Base-by-base conservation (phyloP, 129 eudicot species). In the Logfia minima region DNA sequence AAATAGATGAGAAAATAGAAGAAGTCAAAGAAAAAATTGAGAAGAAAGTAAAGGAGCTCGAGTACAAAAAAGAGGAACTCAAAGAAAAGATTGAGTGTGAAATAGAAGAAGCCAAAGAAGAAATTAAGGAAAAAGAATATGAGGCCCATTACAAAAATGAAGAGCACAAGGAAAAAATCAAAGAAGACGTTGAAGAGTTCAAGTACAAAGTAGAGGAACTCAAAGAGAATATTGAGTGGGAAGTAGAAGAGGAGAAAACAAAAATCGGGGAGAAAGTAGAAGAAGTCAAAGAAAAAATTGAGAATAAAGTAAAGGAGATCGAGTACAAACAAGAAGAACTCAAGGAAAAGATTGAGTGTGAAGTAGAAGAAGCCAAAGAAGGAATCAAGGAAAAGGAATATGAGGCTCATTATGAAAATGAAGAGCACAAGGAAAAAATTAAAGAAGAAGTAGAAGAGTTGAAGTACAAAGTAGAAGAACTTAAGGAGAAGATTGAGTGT, bases 361-460 rank as follows among this genome's bases (percentile, higher is more conserved):
- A 72, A 65, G 78, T 45, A 72, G 78, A 80, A 53, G 83, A 65
- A 26, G 61, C 51, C 2, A 80, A 80, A 80, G 78, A 80, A 70
- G 66, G 65, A 56, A 64, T 80, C 19, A 65, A 64, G 60, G 83
- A 72, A 72, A 72, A 52, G 34, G 79, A 72, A 65, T 72, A 80
- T 2, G 83, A 80, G 74, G 68, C 22, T 6, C 21, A 72, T 53
- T 37, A 80, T 68, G 53, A 80, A 29, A 72, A 72, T 16, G 83
- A 80, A 65, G 58, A 80, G 21, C 83, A 45, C 32, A 80, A 80
- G 28, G 60, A 80, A 24, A 68, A 80, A 35, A 71, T 60, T 51
- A 80, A 78, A 34, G 82, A 78, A n/a, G 82, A 70, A 35, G 2
- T 71, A 14, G 29, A 70, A 9, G 82, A 79, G 66, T 64, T 65